These are phyloP conservation scores for Aspergillus calidoustus DNA, from an alignment of 2,329 filamentous ascomycete genomes.

Conservation along the genomic window DNA sequence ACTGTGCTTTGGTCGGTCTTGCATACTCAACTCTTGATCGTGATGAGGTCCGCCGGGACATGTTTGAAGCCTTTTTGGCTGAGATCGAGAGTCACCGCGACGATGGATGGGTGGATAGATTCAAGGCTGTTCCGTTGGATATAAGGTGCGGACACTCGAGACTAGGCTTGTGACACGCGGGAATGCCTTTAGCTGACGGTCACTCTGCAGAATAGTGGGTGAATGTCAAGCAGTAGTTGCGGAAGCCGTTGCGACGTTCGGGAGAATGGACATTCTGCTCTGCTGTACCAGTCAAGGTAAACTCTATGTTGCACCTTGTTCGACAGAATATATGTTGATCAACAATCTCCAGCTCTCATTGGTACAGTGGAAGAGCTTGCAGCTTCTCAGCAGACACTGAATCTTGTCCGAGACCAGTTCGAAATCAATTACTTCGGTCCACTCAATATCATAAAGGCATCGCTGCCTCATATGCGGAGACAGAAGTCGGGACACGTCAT, in stretches of 20 bases:
- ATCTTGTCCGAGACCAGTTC: slow-evolving; percentile 86
- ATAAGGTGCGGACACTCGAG: slow-evolving; percentile 48
- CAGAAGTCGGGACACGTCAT: slow-evolving; percentile 89
- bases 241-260: slow-evolving; percentile 82
- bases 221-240: slow-evolving; percentile 86
- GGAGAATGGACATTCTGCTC: slow-evolving; percentile 84
- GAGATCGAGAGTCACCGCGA: slow-evolving; percentile 62
- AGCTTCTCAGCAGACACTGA: slow-evolving; percentile 71
- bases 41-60: slow-evolving; percentile 73
- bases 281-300: slow-evolving; percentile 86
- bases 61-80: slow-evolving; percentile 79
- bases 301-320: slow-evolving; percentile 17
- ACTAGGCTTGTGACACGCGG: background rate
- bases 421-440: slow-evolving; percentile 94
- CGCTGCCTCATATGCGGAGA: slow-evolving; percentile 76
- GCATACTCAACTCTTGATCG: slow-evolving; percentile 76
- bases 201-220: slow-evolving; percentile 55
- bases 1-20: slow-evolving; percentile 85
- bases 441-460: slow-evolving; percentile 92
- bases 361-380: slow-evolving; percentile 90
- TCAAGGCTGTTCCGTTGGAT: slow-evolving; percentile 66
- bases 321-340: background rate
- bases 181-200: slow-evolving; percentile 19
- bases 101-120: slow-evolving; percentile 79
- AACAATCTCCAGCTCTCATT: slow-evolving; percentile 67